Base-by-base conservation (phyloP, 768 basidiomycete species). In the Lepiota venenata region DNA sequence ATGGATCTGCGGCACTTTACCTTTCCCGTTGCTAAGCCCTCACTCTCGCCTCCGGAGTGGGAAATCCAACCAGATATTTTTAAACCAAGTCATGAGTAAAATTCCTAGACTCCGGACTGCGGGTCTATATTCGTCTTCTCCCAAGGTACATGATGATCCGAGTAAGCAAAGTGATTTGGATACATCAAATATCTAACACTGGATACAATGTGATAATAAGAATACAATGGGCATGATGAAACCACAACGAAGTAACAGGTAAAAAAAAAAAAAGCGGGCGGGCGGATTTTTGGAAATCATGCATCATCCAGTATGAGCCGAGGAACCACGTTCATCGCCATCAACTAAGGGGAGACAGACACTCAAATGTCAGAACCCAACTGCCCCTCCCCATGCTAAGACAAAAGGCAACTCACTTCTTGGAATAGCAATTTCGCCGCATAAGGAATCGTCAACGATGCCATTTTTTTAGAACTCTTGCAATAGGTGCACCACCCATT, bases 401-500 rank as follows among this genome's bases (percentile, higher is more conserved):
- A 48, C 36, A 35, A 7, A 32, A 59, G 51, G 36, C 20, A 41
- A 38, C 80, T 21, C 60, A 88, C 91, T 82, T 93, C 92, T 69
- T 93, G 91, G 76, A 94, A 93, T 22, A 94, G 72, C 56, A 94
- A 63, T 69, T 98, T 98, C 48, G 95, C 94, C 8, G 95, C 94
- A 66, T 97, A 98, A 1, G 96, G 96, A 51, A 99, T 93, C 15
- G 91, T 95, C 59, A 99, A 75, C 64, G 93, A 91, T 42, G 93
- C 91, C 82, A 99, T 91, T 66, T 88, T 87, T 73, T 98, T 97
- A 43, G 93, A 94, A 63, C 89, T 93, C 76, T 97, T 96, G 83
- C 96, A 98, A 63, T 92, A 93, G n/a, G 91, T 83, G 69, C 95
- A 98, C 93, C 94, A 98, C 55, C 92, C 91, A 64, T 89, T 85